These are phyloP conservation scores for Tylopilus balloui DNA, from an alignment of 768 basidiomycete species.

Conservation along the genomic window DNA sequence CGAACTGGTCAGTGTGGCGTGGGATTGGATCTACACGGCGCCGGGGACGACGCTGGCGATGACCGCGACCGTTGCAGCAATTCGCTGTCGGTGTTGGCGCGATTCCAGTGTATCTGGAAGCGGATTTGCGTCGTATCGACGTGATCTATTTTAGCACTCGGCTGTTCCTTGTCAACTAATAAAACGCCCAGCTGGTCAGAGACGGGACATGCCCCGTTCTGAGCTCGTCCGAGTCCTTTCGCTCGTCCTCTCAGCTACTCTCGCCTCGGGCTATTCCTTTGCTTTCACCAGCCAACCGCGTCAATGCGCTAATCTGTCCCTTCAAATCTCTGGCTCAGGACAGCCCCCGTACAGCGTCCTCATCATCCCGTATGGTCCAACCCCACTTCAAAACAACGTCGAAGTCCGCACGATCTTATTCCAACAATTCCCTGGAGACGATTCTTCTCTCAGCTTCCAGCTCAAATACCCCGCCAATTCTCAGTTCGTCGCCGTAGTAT, in stretches of 20 bases:
- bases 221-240: constrained; percentile 5
- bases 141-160: constrained; percentile 3
- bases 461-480: constrained; percentile 63
- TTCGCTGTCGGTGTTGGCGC: no score
- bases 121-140: neutral
- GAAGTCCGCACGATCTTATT: constrained; percentile 63
- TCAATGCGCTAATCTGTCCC: constrained; percentile 63
- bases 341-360: constrained; percentile 64
- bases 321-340: constrained; percentile 58
- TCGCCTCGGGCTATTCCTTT: constrained; percentile 41
- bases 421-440: constrained; percentile 44
- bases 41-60: no score
- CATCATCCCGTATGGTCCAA: constrained; percentile 62
- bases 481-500: constrained; percentile 72
- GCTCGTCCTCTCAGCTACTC: constrained; percentile 23
- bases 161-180: constrained; percentile 5
- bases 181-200: constrained; percentile 1
- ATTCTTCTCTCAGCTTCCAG: constrained; percentile 44
- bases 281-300: constrained; percentile 43
- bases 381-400: constrained; percentile 53
- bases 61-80: no score
- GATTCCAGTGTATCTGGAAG: no score
- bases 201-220: constrained; percentile 11
- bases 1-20: no score
- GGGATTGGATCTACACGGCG: no score